A percentile compares a stretch with the other conserved stretches of the same genome.
These are phyloP conservation scores for Mucor piriformis DNA, from an alignment of 371 early-diverging fungal genomes.

Conservation along the genomic window DNA sequence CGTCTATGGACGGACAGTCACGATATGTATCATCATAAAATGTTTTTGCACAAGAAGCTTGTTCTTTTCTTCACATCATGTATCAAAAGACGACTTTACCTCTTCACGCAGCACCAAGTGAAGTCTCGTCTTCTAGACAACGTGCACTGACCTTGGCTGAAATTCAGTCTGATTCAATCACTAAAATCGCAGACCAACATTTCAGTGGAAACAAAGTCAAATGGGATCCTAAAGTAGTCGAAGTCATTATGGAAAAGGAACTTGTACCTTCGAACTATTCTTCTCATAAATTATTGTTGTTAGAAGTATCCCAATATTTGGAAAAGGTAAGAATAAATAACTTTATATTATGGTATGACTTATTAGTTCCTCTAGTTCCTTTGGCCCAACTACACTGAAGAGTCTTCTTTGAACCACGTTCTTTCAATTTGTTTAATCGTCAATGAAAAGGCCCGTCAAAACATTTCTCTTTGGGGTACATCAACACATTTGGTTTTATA, in stretches of 20 bases:
- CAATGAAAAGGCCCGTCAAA: conserved; percentile 83
- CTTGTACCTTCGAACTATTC: conserved; percentile 57
- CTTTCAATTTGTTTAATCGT: conserved; percentile 82
- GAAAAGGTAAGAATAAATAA: conserved; percentile 67
- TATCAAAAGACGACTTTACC: conserved; percentile 52
- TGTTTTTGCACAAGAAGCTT: not conserved
- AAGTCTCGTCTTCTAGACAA: conserved; percentile 32
- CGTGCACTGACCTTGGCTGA: conserved; percentile 52
- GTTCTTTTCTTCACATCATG: conserved; percentile 19
- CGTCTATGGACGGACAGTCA: not conserved
- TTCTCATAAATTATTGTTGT: conserved; percentile 57
- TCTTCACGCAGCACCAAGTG: conserved; percentile 48
- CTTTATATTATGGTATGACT: not conserved
- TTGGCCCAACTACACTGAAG: conserved; percentile 71
- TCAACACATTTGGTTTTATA: not conserved
- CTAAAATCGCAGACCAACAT: conserved; percentile 51
- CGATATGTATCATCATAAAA: not conserved
- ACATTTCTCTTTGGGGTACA: conserved; percentile 65
- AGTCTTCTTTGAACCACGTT: conserved; percentile 58
- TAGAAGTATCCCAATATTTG: conserved; percentile 81
- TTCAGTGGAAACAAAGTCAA: conserved; percentile 30
- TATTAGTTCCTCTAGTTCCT: conserved; percentile 56
- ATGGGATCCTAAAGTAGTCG: conserved; percentile 62
- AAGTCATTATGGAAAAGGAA: conserved; percentile 60
- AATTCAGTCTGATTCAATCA: conserved; percentile 60